Conservation (phyloP, 495 filamentous ascomycete genomes). For the Baudoinia panamericana region DNA sequence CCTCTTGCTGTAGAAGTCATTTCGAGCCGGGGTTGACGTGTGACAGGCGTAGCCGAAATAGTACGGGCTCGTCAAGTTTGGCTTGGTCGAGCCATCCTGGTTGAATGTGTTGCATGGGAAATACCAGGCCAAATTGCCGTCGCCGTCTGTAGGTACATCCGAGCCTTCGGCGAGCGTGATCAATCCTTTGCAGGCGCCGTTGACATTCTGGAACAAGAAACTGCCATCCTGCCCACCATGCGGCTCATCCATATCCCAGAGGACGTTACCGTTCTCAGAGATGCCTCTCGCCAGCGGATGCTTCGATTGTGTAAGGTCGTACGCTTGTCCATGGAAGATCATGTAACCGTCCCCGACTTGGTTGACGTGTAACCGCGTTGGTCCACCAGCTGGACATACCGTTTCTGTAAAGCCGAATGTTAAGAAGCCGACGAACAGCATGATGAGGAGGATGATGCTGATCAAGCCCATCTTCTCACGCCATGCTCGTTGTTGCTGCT, state of each 20-base stretch:
- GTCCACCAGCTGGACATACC: constrained; percentile 59
- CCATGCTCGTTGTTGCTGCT: constrained; percentile 86
- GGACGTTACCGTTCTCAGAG: constrained; percentile 50
- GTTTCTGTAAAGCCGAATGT: constrained; percentile 91
- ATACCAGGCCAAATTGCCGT: constrained; percentile 82
- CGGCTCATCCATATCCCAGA: constrained; percentile 69
- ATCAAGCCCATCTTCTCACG: constrained; percentile 97
- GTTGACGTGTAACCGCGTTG: constrained; percentile 61
- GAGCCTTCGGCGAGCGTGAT: constrained; percentile 60
- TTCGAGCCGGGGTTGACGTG: constrained; percentile 51
- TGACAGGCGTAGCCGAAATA: constrained; percentile 88
- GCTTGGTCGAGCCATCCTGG: constrained; percentile 74
- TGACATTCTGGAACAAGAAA: constrained; percentile 98
- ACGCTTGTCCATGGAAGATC: constrained; percentile 90
- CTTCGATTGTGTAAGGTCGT: constrained; percentile 58
- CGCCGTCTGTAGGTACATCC: constrained; percentile 61
- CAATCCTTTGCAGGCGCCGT: constrained; percentile 87
- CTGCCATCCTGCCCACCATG: constrained; percentile 83
- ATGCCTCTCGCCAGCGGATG: constrained; percentile 77
- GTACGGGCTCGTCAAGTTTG: constrained; percentile 58
- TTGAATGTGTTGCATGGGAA: constrained; percentile 87
- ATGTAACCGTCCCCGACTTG: constrained; percentile 68
- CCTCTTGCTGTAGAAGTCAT: constrained; percentile 56
- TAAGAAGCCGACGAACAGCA: constrained; percentile 81
- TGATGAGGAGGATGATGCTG: constrained; percentile 81